Conservation (phyloP, 2,329 filamentous ascomycete genomes). For the Davidsoniella neocaledoniae region DNA sequence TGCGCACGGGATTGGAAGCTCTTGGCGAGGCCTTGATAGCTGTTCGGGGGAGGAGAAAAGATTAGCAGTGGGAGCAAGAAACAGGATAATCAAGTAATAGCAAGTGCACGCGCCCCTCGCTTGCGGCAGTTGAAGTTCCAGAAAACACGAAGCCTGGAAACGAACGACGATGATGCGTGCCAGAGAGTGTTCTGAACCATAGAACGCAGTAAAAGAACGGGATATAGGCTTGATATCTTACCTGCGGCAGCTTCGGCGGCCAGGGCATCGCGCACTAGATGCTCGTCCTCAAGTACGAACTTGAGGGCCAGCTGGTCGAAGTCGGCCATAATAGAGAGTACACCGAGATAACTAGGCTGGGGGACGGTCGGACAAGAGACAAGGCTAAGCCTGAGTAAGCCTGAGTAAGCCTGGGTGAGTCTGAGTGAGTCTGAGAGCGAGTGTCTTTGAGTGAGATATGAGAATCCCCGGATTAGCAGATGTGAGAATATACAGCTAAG, state of each 20-base stretch:
- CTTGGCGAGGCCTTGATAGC: slow-evolving; percentile 26
- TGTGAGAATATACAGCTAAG: no score
- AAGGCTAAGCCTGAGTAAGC: no score
- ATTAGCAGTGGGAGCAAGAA: not conserved
- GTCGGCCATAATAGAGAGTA: slow-evolving; percentile 26
- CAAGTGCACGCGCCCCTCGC: not conserved
- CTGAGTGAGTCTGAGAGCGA: no score
- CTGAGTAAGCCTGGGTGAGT: no score
- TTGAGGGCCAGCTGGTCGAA: slow-evolving; percentile 36
- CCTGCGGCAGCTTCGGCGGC: slow-evolving; percentile 30
- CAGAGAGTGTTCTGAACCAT: no score
- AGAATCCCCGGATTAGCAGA: no score
- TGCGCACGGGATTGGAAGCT: slow-evolving; percentile 30
- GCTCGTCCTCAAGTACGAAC: slow-evolving; percentile 36
- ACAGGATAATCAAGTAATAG: not conserved
- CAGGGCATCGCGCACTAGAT: slow-evolving; percentile 23
- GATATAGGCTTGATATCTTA: slow-evolving; percentile 14
- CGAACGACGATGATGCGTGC: not conserved
- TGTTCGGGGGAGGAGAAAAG: not conserved
- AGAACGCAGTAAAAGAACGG: not conserved
- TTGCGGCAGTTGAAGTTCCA: no score
- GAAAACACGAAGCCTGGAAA: not conserved
- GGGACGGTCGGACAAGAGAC: no score
- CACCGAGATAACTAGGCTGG: no score
- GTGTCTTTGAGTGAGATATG: no score